These are phyloP conservation scores for Schizonepeta tenuifolia DNA, from an alignment of 257 asterid species.

Conservation along the genomic window DNA sequence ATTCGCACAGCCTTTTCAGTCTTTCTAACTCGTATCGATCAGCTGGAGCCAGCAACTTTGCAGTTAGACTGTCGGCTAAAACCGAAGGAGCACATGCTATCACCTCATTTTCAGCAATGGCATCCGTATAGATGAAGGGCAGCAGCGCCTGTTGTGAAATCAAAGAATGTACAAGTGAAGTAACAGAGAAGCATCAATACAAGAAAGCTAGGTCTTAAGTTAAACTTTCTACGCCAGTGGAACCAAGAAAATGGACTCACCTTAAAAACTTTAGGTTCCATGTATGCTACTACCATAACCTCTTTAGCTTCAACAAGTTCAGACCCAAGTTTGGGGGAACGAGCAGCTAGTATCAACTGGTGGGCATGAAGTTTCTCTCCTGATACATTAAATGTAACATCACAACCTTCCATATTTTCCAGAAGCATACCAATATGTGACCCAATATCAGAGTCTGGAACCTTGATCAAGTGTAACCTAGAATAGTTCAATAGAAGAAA, in stretches of 20 bases:
- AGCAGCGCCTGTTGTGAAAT: slow-evolving; percentile 75
- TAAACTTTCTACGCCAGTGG: background rate
- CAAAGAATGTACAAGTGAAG: slow-evolving; percentile 26
- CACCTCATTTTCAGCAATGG: slow-evolving; percentile 68
- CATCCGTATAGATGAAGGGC: slow-evolving; percentile 79
- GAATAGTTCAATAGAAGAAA: slow-evolving; percentile 86
- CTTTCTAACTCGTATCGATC: slow-evolving; percentile 81
- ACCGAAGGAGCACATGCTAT: slow-evolving; percentile 50
- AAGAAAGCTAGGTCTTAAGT: background rate
- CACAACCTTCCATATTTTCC: slow-evolving; percentile 84
- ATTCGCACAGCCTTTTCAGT: slow-evolving; percentile 78
- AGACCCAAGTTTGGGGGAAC: slow-evolving; percentile 49
- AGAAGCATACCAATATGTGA: slow-evolving; percentile 78
- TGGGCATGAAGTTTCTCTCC: slow-evolving; percentile 90
- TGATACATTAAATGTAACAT: slow-evolving; percentile 70
- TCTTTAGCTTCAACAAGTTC: slow-evolving; percentile 70
- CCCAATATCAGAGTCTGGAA: slow-evolving; percentile 92
- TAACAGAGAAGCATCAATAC: background rate
- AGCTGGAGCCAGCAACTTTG: slow-evolving; percentile 85
- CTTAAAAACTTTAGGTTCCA: slow-evolving; percentile 94
- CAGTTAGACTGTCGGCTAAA: slow-evolving; percentile 57
- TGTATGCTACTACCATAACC: slow-evolving; percentile 63
- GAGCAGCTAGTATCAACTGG: slow-evolving; percentile 91
- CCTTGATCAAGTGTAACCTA: slow-evolving; percentile 81
- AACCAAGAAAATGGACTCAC: slow-evolving; percentile 39